These are phyloP conservation scores for Clitocybe nebularis DNA, from an alignment of 1,284 basidiomycete species.

Conservation along the genomic window DNA sequence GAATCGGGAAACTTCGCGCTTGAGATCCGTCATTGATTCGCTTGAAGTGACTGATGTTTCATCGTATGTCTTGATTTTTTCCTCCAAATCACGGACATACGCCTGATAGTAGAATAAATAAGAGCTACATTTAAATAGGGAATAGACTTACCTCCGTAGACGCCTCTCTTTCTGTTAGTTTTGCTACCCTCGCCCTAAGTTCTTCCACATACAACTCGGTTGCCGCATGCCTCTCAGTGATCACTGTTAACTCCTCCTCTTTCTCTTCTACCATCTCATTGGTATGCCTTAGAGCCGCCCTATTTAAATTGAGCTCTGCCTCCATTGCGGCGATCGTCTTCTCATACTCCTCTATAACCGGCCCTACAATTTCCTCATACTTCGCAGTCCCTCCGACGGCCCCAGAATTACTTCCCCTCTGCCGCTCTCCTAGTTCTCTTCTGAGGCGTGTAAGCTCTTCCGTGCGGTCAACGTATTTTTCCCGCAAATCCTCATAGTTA, in stretches of 20 bases:
- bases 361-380: slow-evolving; percentile 95
- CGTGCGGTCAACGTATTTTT: slow-evolving; percentile 80
- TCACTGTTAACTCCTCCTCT: slow-evolving; percentile 68
- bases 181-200: slow-evolving; percentile 74
- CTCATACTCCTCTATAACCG: slow-evolving; percentile 98
- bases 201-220: slow-evolving; percentile 87
- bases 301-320: slow-evolving; percentile 86
- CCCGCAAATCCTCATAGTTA: slow-evolving; percentile 81
- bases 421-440: slow-evolving; percentile 71
- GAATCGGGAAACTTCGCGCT: slow-evolving; percentile 76
- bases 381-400: slow-evolving; percentile 69
- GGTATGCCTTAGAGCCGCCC: slow-evolving; percentile 84
- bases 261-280: slow-evolving; percentile 92
- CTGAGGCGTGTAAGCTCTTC: slow-evolving; percentile 81
- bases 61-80: slow-evolving; percentile 80
- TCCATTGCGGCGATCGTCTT: slow-evolving; percentile 96
- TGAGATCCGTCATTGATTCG: slow-evolving; percentile 77
- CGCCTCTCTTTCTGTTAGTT: slow-evolving; percentile 83
- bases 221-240: slow-evolving; percentile 67
- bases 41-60: slow-evolving; percentile 74
- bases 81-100: slow-evolving; percentile 90
- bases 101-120: slow-evolving; percentile 43
- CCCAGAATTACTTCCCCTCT: slow-evolving; percentile 58
- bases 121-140: slow-evolving; percentile 4
- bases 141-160: slow-evolving; percentile 73